Evolutionary conservation across 805 yeast genomes (phyloP).

Genomic region (Hanseniaspora clermontiae): DNA sequence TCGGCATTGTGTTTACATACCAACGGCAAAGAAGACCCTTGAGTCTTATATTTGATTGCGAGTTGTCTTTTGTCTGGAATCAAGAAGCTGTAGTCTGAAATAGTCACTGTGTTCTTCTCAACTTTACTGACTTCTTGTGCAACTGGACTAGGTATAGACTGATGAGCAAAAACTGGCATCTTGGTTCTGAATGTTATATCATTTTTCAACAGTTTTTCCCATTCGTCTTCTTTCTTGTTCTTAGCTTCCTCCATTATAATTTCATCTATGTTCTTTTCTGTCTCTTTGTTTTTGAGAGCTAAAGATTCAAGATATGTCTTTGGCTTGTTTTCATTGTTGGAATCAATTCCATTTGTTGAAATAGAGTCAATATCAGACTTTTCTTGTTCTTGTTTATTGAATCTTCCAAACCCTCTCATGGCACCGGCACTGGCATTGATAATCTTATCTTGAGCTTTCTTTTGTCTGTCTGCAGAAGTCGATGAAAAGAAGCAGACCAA

Average conservation of each 20-base stretch:
- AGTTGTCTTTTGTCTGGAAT: constrained; percentile 64
- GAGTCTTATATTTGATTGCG: constrained; percentile 52
- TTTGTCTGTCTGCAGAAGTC: constrained; percentile 30
- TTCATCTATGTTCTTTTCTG: neutral
- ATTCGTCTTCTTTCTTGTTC: constrained; percentile 37
- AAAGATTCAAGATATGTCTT: constrained; percentile 27
- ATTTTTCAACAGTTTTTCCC: constrained; percentile 50
- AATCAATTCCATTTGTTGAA: constrained; percentile 10
- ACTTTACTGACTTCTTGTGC: constrained; percentile 22
- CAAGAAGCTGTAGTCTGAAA: constrained; percentile 52
- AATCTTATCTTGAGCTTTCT: constrained; percentile 22
- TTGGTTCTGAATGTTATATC: constrained; percentile 40
- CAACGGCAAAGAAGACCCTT: constrained; percentile 51
- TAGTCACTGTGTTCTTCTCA: constrained; percentile 41
- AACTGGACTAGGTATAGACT: constrained; percentile 33
- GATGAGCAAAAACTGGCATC: constrained; percentile 4
- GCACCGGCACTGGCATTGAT: constrained; percentile 21
- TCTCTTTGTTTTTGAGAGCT: constrained; percentile 1
- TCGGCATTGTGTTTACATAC: constrained; percentile 58
- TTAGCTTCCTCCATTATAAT: constrained; percentile 8
- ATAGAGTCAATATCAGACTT: neutral
- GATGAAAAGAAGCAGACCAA: constrained; percentile 70
- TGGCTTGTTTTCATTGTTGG: constrained; percentile 19
- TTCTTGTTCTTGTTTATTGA: constrained; percentile 13
- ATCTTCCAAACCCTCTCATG: constrained; percentile 22